These are phyloP conservation scores for Talaromyces stipitatus DNA, from an alignment of 495 filamentous ascomycete genomes.

Conservation along the genomic window DNA sequence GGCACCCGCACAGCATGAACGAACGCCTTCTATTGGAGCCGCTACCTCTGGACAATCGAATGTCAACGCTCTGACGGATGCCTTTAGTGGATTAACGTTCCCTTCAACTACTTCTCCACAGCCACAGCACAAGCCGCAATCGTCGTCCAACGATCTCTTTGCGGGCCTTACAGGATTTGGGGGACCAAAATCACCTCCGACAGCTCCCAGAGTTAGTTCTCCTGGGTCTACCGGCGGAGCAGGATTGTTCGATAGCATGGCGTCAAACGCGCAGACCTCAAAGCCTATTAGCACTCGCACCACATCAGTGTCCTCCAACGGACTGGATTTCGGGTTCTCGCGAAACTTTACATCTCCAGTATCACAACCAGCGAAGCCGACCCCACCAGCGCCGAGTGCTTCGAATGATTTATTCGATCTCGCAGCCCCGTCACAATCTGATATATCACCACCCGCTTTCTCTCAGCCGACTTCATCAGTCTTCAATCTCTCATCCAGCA, in stretches of 20 bases:
- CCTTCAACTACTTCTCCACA: constrained; percentile 47
- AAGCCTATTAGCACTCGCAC: constrained; percentile 31
- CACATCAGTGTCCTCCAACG: constrained; percentile 39
- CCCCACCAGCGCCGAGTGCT: constrained; percentile 30
- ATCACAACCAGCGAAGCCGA: constrained; percentile 32
- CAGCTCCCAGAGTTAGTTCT: constrained; percentile 45
- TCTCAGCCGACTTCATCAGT: constrained; percentile 48
- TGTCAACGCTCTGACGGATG: constrained; percentile 73
- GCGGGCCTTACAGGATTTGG: constrained; percentile 59
- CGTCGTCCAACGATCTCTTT: constrained; percentile 62
- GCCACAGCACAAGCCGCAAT: constrained; percentile 35
- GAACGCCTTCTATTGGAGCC: constrained; percentile 58
- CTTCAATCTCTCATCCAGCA: constrained; percentile 64
- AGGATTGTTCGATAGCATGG: constrained; percentile 72
- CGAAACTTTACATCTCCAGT: constrained; percentile 33
- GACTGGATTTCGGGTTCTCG: constrained; percentile 46
- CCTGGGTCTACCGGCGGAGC: constrained; percentile 54
- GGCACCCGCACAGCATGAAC: constrained; percentile 46
- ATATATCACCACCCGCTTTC: constrained; percentile 35
- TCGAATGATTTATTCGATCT: constrained; percentile 77
- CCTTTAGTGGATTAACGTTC: constrained; percentile 80
- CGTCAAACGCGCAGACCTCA: constrained; percentile 43
- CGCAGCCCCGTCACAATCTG: constrained; percentile 44
- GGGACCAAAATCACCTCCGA: constrained; percentile 45
- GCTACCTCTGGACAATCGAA: constrained; percentile 55